Evolutionary conservation across 352 stramenopile genomes (phyloP).

Genomic region (Saprolegnia diclina): DNA sequence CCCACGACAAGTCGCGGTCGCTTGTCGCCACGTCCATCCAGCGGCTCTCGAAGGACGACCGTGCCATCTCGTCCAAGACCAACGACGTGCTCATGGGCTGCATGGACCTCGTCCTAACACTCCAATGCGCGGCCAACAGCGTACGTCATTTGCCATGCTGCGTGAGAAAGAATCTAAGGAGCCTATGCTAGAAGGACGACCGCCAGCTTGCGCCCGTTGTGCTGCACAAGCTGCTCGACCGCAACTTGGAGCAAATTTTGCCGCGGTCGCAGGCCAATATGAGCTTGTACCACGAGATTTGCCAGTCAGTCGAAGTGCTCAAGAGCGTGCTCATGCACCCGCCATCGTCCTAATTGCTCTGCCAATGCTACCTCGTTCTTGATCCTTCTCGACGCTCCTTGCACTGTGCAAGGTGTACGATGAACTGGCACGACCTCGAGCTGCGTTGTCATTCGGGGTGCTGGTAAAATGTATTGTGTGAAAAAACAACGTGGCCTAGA

Average conservation of each 20-base stretch:
- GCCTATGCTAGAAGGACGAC: conserved; percentile 6
- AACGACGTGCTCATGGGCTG: conserved; percentile 22
- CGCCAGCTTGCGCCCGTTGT: conserved; percentile 12
- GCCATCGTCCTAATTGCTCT: neutral
- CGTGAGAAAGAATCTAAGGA: neutral
- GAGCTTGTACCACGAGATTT: conserved; percentile 26
- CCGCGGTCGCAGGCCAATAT: conserved; percentile 24
- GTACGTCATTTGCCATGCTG: neutral
- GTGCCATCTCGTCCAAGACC: conserved; percentile 1
- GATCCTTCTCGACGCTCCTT: neutral
- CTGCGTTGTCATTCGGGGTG: no score
- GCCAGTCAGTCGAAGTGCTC: conserved; percentile 25
- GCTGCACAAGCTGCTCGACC: conserved; percentile 24
- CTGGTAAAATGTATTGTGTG: no score
- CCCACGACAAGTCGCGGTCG: conserved; percentile 11
- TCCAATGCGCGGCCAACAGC: conserved; percentile 12
- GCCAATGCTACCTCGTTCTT: no score
- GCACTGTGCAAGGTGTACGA: neutral
- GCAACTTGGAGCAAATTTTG: conserved; percentile 21
- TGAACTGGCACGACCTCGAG: neutral
- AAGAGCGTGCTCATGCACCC: conserved; percentile 26
- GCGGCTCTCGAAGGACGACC: conserved; percentile 19
- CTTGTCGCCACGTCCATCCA: conserved; percentile 16
- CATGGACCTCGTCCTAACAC: conserved; percentile 27
- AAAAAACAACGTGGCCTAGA: neutral